A percentile compares a stretch with the other conserved stretches of the same genome.
These are phyloP conservation scores for Aspergillus panamensis DNA, from an alignment of 495 filamentous ascomycete genomes.

Conservation along the genomic window DNA sequence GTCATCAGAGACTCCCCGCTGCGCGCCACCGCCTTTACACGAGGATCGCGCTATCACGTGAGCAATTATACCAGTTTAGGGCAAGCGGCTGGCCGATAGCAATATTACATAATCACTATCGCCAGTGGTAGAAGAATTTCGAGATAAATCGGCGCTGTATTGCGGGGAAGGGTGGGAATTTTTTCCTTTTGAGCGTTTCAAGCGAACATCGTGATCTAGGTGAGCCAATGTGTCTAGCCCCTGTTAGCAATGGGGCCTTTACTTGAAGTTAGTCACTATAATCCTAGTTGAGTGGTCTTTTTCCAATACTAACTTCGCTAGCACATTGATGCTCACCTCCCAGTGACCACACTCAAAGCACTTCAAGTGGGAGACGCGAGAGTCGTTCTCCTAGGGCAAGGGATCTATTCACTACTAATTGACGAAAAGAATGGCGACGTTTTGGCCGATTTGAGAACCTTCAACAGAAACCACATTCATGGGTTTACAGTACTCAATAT, in stretches of 20 bases:
- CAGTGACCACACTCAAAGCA: slow-evolving; percentile 40
- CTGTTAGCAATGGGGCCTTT: slow-evolving; percentile 30
- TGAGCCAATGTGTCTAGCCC: slow-evolving; percentile 21
- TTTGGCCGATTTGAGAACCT: slow-evolving; percentile 29
- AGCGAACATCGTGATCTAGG: neutral
- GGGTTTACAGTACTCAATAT: slow-evolving; percentile 34
- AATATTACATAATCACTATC: slow-evolving; percentile 24
- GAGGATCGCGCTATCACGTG: slow-evolving; percentile 25
- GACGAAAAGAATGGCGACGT: slow-evolving; percentile 35
- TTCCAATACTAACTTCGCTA: slow-evolving; percentile 25
- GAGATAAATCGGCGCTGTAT: slow-evolving; percentile 20
- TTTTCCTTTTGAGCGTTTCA: slow-evolving; percentile 9
- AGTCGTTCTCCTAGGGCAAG: slow-evolving; percentile 43
- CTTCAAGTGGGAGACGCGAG: slow-evolving; percentile 24
- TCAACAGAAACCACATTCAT: slow-evolving; percentile 44
- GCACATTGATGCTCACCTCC: slow-evolving; percentile 48
- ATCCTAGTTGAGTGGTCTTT: neutral
- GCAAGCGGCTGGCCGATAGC: slow-evolving; percentile 13
- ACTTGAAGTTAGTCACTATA: slow-evolving; percentile 34
- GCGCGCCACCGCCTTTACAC: slow-evolving; percentile 19
- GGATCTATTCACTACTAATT: slow-evolving; percentile 36
- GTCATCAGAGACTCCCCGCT: neutral
- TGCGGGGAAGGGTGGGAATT: slow-evolving; percentile 17
- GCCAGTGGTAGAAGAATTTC: slow-evolving; percentile 6
- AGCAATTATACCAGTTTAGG: slow-evolving; percentile 18